Evolutionary conservation across 805 yeast genomes (phyloP), one percentile per base, ranked within the genome.

Genomic region (Candida odintsovae): DNA sequence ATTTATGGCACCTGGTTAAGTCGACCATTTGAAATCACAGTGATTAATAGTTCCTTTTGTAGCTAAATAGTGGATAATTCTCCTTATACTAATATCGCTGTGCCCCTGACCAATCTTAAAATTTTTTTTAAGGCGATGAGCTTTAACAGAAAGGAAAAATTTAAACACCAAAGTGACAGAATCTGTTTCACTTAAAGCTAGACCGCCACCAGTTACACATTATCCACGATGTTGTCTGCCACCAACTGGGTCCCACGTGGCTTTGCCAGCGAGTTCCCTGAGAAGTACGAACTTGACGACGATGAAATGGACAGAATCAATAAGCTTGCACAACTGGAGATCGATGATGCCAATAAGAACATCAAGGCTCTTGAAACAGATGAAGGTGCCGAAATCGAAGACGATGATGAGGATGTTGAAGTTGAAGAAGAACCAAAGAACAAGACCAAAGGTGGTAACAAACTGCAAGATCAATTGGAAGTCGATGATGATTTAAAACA

Each of bases 231-330:
- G 96, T 84, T 92, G 53, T 89, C 99, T 36, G 85, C 97, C 23
- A 82, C 94, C 42, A 72, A 83, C 43, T 94, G 99, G 98, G 96
- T 92, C 21, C 97, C 98, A 42, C 80, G 96, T 59, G 99, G 99
- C 6, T 86, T 76, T 65, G 95, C 99, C 25, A 78, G 95, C 35
- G 97, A 90, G 65, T 87, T 83, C 62, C 98, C 99, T 6, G 88
- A 81, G 58, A 79, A 85, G 61, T 90, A 89, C 58, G 96, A 88
- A 55, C 70, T 92, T 45, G 83, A 90, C 55, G 98, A 94, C 51
- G 92, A 78, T 50, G 99, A 94, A 68, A 83, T 94, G 87, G 92
- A 80, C 47, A 78, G 97, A 68, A 90, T 94, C 62, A 78, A 83
- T 51, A 80, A 82, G 54, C 76, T 94, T 79, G 96, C 98, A 44